Base-by-base conservation (phyloP, 306 rosid species). In the Trifolium fragiferum region DNA sequence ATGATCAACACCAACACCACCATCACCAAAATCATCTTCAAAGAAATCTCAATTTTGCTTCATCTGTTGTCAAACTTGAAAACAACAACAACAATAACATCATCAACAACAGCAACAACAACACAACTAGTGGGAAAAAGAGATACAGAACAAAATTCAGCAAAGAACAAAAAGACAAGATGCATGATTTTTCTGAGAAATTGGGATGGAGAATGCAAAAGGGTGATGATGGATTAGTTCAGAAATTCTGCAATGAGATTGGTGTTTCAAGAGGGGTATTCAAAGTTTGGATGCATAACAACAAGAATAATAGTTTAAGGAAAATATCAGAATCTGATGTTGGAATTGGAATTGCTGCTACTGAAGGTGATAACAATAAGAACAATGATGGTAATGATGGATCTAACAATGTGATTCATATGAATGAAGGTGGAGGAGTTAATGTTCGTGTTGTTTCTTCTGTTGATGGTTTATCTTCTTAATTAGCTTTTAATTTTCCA, bases 211-310 rank as follows among this genome's bases (percentile, higher is more conserved):
- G 71, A 79, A 84, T 93, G 91, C 87, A 84, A 11, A 91, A 80
- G 57, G 74, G 87, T 18, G 92, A 86, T 11, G 90, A 89, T 59
- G 83, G 72, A 1, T 40, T 75, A 50, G 89, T 91, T 13, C 88
- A 87, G 63, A 85, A 89, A 10, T 93, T 93, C 50, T 93, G 98
- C 59, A 82, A 77, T 9, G 93, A 91, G 51, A 33, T 93, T 23
- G 93, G 93, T 41, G 88, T 93, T 15, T 55, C 89, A 1, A 88
- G 86, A 73, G 84, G 88, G 14, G 96, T 89, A 9, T 86, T 91
- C 81, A 93, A 87, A 79, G 93, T 91, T 47, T 93, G 98, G 98
- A 93, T 93, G 97, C 97, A 91, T 78, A 93, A 93, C 50, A 93
- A 93, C 84, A 93, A 93, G 88, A 86, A 89, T 84, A 82, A 67